Conservation (phyloP, 148 eudicot species). For the Polygonum aviculare region DNA sequence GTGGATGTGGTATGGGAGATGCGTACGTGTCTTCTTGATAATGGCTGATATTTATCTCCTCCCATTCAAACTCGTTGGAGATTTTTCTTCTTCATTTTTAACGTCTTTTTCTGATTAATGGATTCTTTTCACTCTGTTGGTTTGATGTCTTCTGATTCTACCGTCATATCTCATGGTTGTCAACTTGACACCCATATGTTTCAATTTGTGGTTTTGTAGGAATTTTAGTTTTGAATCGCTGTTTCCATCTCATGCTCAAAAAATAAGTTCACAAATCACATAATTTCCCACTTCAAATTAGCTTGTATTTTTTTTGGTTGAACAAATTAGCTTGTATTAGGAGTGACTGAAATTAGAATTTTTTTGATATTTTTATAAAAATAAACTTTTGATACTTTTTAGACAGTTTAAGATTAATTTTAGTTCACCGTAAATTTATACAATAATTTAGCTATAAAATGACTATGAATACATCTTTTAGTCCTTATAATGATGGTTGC, state of each 20-base stretch:
- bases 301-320: no score
- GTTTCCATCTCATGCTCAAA: neutral
- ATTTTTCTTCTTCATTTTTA: conserved; percentile 2
- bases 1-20: conserved; percentile 27
- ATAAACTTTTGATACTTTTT: no score
- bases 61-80: neutral
- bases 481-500: neutral
- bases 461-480: neutral
- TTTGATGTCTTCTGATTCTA: neutral
- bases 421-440: neutral
- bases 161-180: neutral
- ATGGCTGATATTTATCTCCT: conserved; percentile 6
- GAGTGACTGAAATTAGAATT: neutral
- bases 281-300: no score
- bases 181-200: conserved; percentile 3
- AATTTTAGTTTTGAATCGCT: neutral
- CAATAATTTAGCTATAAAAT: neutral
- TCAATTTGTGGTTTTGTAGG: neutral
- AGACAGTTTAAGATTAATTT: no score
- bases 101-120: neutral
- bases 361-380: no score
- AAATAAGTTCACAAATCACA: neutral
- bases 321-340: no score
- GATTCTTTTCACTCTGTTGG: neutral
- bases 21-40: conserved; percentile 22